Base-by-base conservation (phyloP, 169 alveolate genomes). In the Plasmodium gonderi region DNA sequence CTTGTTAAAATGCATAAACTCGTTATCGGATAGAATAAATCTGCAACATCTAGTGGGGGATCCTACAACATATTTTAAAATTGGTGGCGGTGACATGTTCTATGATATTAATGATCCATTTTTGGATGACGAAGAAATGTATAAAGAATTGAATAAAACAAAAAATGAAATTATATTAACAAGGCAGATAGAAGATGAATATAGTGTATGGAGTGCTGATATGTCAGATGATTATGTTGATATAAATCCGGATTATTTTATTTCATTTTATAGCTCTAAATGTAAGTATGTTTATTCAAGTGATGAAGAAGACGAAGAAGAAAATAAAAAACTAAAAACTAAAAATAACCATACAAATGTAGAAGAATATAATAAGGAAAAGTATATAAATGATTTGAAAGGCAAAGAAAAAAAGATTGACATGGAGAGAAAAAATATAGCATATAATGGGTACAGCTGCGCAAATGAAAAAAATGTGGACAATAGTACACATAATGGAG, bases 81-180 rank as follows among this genome's bases (percentile, higher is more conserved):
- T 75, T 14, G 97, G 97, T 20, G 97, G 97, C 42, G 97, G 95
- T 60, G 97, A 95, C 60, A 95, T 94, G 97, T 96, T 92, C 89
- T 95, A 95, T 72, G 97, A 95, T 69, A 95, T 95, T 29, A 95
- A 95, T 82, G 97, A 95, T 85, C 97, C 97, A 8, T 95, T 95
- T 68, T 90, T 95, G 44, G 97, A 95, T 79, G 97, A 95, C 44
- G 94, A 79, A 76, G 96, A 89, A 54, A 95, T 95, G 96, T 92
- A 87, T 77, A 83, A 87, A 47, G 96, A 94, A 79, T 80, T 95
- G 45, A 83, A 91, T 40, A 80, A 94, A 82, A 91, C 96, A 9
- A 91, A 90, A 72, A 90, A 90, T 65, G 96, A 95, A 38, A 91
- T 95, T 2, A 47, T 95, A 64, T 80, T 72, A 20, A 94, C 95